Base-by-base conservation (phyloP, 2,329 filamentous ascomycete species). In the Alternaria alternata region DNA sequence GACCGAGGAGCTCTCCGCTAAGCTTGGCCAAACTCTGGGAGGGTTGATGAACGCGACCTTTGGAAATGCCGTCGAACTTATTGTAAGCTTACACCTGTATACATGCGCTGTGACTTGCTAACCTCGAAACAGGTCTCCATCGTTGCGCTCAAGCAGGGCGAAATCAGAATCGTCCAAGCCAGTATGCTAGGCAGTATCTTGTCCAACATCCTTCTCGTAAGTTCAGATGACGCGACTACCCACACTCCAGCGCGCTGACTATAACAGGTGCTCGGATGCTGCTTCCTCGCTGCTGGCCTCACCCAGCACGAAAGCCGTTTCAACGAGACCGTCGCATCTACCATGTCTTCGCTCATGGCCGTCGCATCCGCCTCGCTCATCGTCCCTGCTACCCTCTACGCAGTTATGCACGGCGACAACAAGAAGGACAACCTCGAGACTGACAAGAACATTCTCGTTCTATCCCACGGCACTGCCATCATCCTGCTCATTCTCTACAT, bases 181-280 rank as follows among this genome's bases (percentile, higher is more conserved):
- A 96, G 93, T 65, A 98, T 98, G 94, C 88, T 98, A 34, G 94
- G 95, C 48, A 96, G 92, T 73, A 96, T 98, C 70, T 84, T 98
- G 39, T 97, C 94, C 66, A 98, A 98, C 79, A 89, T 97, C 66
- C 86, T 98, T 7, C 87, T 98, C 22, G 94, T 78, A 65, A 68
- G 73, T 12, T 71, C 51, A 3, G 28, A 32, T 34, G 22, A 86
- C 22, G 7, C 30, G 7, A 42, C 14, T 24, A 22, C 53, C 24
- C 18, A 22, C 30, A 39, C 12, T 16, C 39, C 51, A 20, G 8
- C 26, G 8, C 30, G 81, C 93, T 61, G 61, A 83, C 84, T 63
- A 88, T 89, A 51, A 22, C 38, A 79, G 78, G 78, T 85, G 38
- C 80, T 85, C 20, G 83, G 83, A 38, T 85, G 82, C 78, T 85